Evolutionary conservation across 805 yeast species (phyloP), one percentile per base, ranked within the genome.

Genomic region (Clavispora carvajalis): DNA sequence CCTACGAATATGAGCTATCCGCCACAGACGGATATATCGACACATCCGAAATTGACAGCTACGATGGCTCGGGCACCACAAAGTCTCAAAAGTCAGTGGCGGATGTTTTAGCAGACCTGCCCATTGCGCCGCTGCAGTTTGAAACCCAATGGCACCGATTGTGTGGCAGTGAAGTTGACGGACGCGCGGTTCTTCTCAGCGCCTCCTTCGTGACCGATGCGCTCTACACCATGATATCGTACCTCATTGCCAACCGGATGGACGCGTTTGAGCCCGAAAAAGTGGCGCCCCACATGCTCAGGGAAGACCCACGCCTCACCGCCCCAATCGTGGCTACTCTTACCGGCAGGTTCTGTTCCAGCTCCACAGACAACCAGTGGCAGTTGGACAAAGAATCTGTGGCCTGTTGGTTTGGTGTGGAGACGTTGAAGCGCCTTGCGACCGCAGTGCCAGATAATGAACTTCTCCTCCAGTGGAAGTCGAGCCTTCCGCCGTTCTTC

Each of bases 391-490:
- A 63, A 36, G 49, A 46, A 3, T 55, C 55, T 26, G 69, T 83
- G 2, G 70, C 81, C 1, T 55, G 53, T 36, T 85, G 88, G 85
- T 78, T 77, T 49, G 95, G 95, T 0, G 53, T 75, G 2, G 65
- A 71, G 38, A 63, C 80, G 0, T 62, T 86, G 38, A 45, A 44
- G 29, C 43, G 40, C 10, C 22, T 44, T 29, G 39, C 49, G 6
- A 35, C 24, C 7, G 39, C 50, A 2, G 35, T 45, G 5, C 40
- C 50, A 12, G 48, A 48, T 0, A 75, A 76, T 30, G 87, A 82
- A 43, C 77, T 88, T 52, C 52, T 80, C 44, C 69, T 84, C 36
- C 72, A 74, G 38, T 77, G 90, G 80, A 77, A 79, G 50, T 66
- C 80, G 1, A 63, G 72, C 5, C 67, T 85, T 31, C 90, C 93